Conservation (phyloP, 768 basidiomycete genomes). For the Pisolithus albus region DNA sequence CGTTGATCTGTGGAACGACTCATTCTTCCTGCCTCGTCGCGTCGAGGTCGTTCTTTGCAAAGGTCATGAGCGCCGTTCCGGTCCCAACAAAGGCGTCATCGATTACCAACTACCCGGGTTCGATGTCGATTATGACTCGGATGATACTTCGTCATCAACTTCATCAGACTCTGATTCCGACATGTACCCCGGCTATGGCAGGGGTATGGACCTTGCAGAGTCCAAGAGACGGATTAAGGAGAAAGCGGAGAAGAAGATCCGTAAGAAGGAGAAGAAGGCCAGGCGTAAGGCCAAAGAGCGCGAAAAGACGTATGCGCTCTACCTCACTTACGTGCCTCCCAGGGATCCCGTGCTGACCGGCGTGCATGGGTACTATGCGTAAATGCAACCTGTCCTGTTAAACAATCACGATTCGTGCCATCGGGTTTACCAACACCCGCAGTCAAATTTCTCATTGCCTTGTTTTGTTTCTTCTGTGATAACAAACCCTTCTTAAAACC, state of each 20-base stretch:
- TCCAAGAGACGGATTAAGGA: conserved; percentile 48
- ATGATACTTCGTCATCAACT: conserved; percentile 36
- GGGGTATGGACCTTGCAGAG: conserved; percentile 41
- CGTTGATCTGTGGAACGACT: conserved; percentile 72
- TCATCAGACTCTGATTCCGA: conserved; percentile 38
- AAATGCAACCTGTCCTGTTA: not conserved
- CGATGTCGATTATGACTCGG: conserved; percentile 36
- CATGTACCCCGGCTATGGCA: conserved; percentile 39
- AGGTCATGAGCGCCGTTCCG: conserved; percentile 73
- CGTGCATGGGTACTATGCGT: conserved; percentile 24
- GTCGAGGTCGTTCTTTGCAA: conserved; percentile 79
- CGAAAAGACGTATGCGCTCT: conserved; percentile 59
- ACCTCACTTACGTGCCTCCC: conserved; percentile 45
- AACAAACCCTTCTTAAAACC: too few species aligned
- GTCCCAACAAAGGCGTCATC: conserved; percentile 44
- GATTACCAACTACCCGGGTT: conserved; percentile 49
- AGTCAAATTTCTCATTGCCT: not conserved
- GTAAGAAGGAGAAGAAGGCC: conserved; percentile 57
- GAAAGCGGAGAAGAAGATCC: conserved; percentile 54
- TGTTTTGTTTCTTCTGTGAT: not conserved
- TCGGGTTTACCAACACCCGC: not conserved
- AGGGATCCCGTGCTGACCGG: conserved; percentile 22
- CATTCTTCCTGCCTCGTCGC: conserved; percentile 68
- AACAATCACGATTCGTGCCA: too few species aligned
- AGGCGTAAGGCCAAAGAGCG: conserved; percentile 52